Base-by-base conservation (phyloP, 2,329 filamentous ascomycete genomes). In the Stagonosporopsis chrysanthemi region DNA sequence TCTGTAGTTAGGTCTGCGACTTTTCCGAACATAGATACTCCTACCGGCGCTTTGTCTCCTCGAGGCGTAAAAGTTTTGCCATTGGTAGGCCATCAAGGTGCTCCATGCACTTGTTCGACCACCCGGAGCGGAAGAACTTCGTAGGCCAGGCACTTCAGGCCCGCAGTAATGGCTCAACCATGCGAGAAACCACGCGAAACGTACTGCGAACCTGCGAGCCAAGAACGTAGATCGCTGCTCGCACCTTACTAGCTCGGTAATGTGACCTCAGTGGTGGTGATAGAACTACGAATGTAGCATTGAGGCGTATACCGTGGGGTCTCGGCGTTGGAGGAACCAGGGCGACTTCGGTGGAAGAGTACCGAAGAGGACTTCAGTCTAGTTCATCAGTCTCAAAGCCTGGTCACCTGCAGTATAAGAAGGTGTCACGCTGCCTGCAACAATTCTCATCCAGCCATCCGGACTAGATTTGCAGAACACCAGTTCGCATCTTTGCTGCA, bases 81-180 rank as follows among this genome's bases (percentile, higher is more conserved):
- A 48, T 58, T 64, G 58, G 56, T 42, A 50, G 62, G 36, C 68
- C 71, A 74, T 68, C 70, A 74, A 31, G 69, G 71, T 74, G 59
- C 70, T 72, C 57, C 48, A 40, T 36, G 14, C 36, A 38, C 55
- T 29, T 15, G 23, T 26, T 42, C 14, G n/a, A 54, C 29, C 9
- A 44, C 24, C 41, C 12, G 22, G 26, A 58, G 47, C 56, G 54
- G 61, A 59, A 45, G 52, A 53, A 56, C 26, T 45, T 56, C 22
- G 51, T 48, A 54, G 29, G 28, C 22, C 24, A 48, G 33, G 43
- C 40, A 31, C 14, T 52, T 40, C 56, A 62, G 55, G 42, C 58
- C 61, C 47, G 56, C 50, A 50, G 49, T 29, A 44, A 29, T 19
- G 33, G 61, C 60, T 64, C 56, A 58, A 62, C 53, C 35, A 46